A percentile compares a stretch with the other conserved stretches of the same genome.
Evolutionary conservation across 2,329 filamentous ascomycete species (phyloP).

Genomic region (Aspergillus sp.): DNA sequence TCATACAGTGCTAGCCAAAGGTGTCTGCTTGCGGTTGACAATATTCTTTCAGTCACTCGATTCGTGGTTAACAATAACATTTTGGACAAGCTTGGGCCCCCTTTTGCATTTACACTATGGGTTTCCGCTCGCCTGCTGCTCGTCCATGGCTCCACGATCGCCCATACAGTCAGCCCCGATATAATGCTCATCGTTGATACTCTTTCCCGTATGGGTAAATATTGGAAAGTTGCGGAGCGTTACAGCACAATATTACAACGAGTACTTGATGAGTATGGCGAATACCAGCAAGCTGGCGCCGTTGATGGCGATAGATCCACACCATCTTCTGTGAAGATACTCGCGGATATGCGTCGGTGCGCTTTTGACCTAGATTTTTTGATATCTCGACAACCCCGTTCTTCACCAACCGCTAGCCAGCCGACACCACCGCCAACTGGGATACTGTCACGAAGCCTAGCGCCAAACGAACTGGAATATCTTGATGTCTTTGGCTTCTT

Average conservation of each 20-base stretch:
- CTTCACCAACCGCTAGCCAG: conserved; percentile 36
- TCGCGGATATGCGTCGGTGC: conserved; percentile 87
- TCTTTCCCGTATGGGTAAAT: conserved; percentile 73
- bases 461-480: conserved; percentile 82
- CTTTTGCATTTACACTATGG: conserved; percentile 91
- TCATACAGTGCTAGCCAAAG: conserved; percentile 82
- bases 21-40: conserved; percentile 79
- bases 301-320: conserved; percentile 70
- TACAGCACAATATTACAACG: conserved; percentile 78
- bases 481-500: conserved; percentile 94
- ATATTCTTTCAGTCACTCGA: conserved; percentile 73
- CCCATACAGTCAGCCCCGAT: conserved; percentile 76
- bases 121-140: conserved; percentile 83
- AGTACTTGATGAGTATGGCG: conserved; percentile 81
- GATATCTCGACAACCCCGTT: conserved; percentile 74
- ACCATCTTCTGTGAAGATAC: conserved; percentile 78
- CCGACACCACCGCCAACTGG: conserved; percentile 22
- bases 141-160: conserved; percentile 87
- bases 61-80: conserved; percentile 75
- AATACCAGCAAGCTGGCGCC: conserved; percentile 64
- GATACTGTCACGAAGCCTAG: conserved; percentile 63
- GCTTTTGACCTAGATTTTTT: conserved; percentile 89
- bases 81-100: conserved; percentile 78
- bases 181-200: conserved; percentile 81
- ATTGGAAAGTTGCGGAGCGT: conserved; percentile 82